These are phyloP conservation scores for Saturnispora saitoi DNA, from an alignment of 805 yeast genomes.

Conservation along the genomic window DNA sequence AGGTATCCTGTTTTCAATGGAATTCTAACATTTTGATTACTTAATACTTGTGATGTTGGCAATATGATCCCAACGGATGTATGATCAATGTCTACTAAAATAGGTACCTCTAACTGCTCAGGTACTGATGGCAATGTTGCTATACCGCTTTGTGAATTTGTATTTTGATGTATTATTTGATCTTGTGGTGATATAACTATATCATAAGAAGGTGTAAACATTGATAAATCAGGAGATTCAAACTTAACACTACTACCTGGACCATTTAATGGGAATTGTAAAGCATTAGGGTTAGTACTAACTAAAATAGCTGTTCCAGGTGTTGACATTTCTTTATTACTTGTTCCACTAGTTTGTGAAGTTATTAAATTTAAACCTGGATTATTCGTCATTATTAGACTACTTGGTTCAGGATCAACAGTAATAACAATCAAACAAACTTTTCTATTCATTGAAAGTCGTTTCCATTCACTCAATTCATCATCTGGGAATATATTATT, in stretches of 20 bases:
- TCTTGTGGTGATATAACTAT: conserved; percentile 22
- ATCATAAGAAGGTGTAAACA: conserved; percentile 25
- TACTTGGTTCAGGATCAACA: conserved; percentile 49
- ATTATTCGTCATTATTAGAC: conserved; percentile 27
- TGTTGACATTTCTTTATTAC: conserved; percentile 20
- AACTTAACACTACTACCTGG: conserved; percentile 13
- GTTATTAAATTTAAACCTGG: conserved; percentile 8
- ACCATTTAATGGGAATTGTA: conserved; percentile 5
- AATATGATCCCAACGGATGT: conserved; percentile 52
- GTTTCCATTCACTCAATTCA: conserved; percentile 71
- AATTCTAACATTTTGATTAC: conserved; percentile 61
- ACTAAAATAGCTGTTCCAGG: conserved; percentile 9
- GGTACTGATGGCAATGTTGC: conserved; percentile 5
- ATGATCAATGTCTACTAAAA: conserved; percentile 40
- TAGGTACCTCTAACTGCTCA: conserved; percentile 10
- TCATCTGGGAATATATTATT: conserved; percentile 75
- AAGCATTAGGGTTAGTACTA: conserved; percentile 3
- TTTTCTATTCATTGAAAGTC: conserved; percentile 49
- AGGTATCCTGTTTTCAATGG: conserved; percentile 68
- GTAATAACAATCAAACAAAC: conserved; percentile 62
- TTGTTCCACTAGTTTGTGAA: conserved; percentile 16
- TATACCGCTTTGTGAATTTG: conserved; percentile 7
- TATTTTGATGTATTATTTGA: conserved; percentile 4
- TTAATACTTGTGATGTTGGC: conserved; percentile 52
- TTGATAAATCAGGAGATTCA: conserved; percentile 25